A percentile compares a stretch with the other conserved stretches of the same genome.
These are phyloP conservation scores for Sporothrix humicola DNA, from an alignment of 2,329 filamentous ascomycete species.

Conservation along the genomic window DNA sequence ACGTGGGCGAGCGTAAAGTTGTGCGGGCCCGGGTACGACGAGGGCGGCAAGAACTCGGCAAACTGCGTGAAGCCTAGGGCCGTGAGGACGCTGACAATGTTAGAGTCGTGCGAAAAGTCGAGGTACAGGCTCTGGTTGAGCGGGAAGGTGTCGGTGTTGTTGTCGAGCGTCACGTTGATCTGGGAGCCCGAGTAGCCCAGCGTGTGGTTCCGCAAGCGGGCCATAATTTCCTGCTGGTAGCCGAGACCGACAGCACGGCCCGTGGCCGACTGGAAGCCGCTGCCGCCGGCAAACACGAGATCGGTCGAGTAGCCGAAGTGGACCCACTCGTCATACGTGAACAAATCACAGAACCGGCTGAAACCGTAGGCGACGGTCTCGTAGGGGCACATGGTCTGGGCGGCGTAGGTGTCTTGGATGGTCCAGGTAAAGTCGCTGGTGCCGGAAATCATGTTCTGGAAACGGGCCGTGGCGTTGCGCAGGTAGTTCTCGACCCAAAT, in stretches of 20 bases:
- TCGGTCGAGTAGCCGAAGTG: conserved; percentile 75
- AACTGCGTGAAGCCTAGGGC: conserved; percentile 78
- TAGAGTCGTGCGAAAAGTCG: conserved; percentile 80
- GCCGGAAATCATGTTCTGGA: conserved; percentile 58
- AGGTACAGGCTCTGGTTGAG: conserved; percentile 75
- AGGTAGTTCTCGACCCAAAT: conserved; percentile 72
- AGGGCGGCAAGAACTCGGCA: conserved; percentile 60
- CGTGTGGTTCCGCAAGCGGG: conserved; percentile 71
- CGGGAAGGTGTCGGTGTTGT: conserved; percentile 71
- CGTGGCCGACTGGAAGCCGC: conserved; percentile 67
- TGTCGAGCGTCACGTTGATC: conserved; percentile 73
- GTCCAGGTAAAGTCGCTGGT: conserved; percentile 64
- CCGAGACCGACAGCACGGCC: conserved; percentile 75
- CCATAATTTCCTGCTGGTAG: conserved; percentile 74
- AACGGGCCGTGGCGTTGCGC: conserved; percentile 64
- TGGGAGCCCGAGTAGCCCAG: conserved; percentile 63
- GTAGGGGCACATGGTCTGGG: conserved; percentile 76
- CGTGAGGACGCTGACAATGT: conserved; percentile 71
- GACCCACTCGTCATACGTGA: conserved; percentile 76
- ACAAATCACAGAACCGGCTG: conserved; percentile 74
- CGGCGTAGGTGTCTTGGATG: conserved; percentile 66
- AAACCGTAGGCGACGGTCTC: conserved; percentile 79
- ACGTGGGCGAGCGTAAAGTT: conserved; percentile 70
- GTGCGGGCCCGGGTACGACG: conserved; percentile 61
- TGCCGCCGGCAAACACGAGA: conserved; percentile 65